Conservation (phyloP, 495 filamentous ascomycete genomes). For the Entonaema liquescens region DNA sequence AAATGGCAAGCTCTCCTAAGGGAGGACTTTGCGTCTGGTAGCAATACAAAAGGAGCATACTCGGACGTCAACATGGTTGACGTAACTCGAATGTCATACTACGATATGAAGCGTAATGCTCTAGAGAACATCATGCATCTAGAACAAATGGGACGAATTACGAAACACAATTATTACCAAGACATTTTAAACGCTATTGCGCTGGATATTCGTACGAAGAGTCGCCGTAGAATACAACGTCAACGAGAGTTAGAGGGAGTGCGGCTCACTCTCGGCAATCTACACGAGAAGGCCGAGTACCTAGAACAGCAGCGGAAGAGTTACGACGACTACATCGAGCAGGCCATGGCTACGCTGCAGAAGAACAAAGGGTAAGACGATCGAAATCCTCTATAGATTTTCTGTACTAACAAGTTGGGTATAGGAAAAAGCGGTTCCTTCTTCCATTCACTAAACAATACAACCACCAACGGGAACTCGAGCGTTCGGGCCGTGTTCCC, state of each 20-base stretch:
- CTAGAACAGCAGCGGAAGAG: conserved; percentile 94
- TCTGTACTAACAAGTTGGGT: conserved; percentile 15
- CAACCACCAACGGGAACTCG: conserved; percentile 95
- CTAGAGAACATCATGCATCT: conserved; percentile 93
- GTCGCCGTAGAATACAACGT: conserved; percentile 87
- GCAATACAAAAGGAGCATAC: conserved; percentile 81
- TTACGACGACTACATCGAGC: conserved; percentile 99
- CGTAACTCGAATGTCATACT: conserved; percentile 88
- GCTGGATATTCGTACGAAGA: conserved; percentile 95
- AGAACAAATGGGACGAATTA: conserved; percentile 84
- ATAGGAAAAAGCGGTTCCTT: conserved; percentile 86
- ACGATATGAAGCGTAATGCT: conserved; percentile 88
- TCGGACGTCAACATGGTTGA: conserved; percentile 91
- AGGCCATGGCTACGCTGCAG: conserved; percentile 98
- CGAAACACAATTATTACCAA: conserved; percentile 92
- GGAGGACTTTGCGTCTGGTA: conserved; percentile 80
- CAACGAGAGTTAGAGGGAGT: conserved; percentile 91
- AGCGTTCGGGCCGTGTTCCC: conserved; percentile 87
- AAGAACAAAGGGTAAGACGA: conserved; percentile 82
- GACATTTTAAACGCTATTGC: conserved; percentile 97
- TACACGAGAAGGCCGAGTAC: conserved; percentile 91
- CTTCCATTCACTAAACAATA: conserved; percentile 99
- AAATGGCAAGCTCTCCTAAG: conserved; percentile 83
- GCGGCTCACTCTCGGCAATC: conserved; percentile 78
- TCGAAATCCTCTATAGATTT: background rate